These are phyloP conservation scores for Plasmodium vinckei DNA, from an alignment of 169 alveolate species.

Conservation along the genomic window DNA sequence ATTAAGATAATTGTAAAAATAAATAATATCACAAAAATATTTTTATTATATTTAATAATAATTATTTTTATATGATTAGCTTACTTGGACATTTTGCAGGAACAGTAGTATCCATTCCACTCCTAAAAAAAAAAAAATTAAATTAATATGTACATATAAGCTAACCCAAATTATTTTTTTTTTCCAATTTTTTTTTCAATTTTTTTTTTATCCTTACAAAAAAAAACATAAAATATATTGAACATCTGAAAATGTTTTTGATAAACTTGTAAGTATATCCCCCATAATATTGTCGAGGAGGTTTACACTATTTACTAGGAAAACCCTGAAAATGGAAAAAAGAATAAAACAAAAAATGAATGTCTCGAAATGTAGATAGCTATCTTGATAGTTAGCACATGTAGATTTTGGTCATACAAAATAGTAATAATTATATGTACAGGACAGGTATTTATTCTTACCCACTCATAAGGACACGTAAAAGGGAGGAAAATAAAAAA, in stretches of 20 bases:
- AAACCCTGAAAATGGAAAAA: slow-evolving; percentile 63
- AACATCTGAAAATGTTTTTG: slow-evolving; percentile 87
- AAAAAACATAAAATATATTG: slow-evolving; percentile 82
- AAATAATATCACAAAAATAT: background rate
- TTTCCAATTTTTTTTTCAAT: background rate
- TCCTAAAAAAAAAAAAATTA: slow-evolving; percentile 12
- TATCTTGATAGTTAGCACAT: background rate
- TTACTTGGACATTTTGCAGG: slow-evolving; percentile 73
- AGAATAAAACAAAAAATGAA: background rate
- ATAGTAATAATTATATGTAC: background rate
- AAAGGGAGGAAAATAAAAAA: slow-evolving; percentile 73
- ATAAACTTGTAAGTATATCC: slow-evolving; percentile 85
- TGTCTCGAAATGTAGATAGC: background rate
- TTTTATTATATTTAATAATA: background rate
- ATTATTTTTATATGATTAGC: background rate
- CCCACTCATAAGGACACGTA: slow-evolving; percentile 76
- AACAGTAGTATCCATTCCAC: slow-evolving; percentile 31
- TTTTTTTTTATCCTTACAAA: slow-evolving; percentile 60
- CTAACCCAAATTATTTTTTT: background rate
- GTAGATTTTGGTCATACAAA: too few relatives aligned
- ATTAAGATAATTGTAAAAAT: background rate
- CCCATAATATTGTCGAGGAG: slow-evolving; percentile 87
- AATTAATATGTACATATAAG: background rate
- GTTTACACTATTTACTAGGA: slow-evolving; percentile 82
- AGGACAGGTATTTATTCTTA: background rate